Conservation (phyloP, 768 basidiomycete species). For the Cystofilobasidium bisporidii region DNA sequence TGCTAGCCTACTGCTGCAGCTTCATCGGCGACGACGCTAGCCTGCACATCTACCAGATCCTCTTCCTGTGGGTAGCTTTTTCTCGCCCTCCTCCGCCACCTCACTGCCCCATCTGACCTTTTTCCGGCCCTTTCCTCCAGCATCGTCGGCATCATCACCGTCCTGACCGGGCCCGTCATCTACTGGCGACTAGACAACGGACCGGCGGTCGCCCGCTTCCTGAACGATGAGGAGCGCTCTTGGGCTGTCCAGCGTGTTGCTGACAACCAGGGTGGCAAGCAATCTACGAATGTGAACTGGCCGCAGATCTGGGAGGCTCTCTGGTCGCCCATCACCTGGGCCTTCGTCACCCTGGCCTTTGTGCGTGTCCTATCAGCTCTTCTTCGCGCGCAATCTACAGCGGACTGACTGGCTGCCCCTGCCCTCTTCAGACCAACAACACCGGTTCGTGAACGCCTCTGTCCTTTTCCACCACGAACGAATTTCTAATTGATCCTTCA, state of each 20-base stretch:
- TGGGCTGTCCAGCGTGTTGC: constrained; percentile 33
- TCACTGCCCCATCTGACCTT: too few species aligned
- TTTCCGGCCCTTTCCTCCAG: too few species aligned
- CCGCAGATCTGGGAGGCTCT: constrained; percentile 27
- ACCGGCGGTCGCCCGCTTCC: constrained; percentile 31
- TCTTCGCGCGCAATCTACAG: too few species aligned
- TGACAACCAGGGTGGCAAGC: constrained; percentile 29
- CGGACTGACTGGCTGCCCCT: too few species aligned
- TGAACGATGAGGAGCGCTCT: constrained; percentile 31
- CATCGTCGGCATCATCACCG: constrained; percentile 45
- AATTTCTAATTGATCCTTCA: too few species aligned
- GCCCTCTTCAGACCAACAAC: too few species aligned
- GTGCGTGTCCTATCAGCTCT: too few species aligned
- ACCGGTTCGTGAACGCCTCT: too few species aligned
- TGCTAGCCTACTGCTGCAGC: constrained; percentile 44
- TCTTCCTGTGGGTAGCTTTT: too few species aligned
- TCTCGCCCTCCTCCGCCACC: too few species aligned
- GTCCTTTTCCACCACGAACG: too few species aligned
- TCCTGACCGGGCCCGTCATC: constrained; percentile 35
- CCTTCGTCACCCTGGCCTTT: constrained; percentile 27
- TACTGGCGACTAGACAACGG: constrained; percentile 30
- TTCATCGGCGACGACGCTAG: constrained; percentile 41
- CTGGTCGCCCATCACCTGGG: constrained; percentile 25
- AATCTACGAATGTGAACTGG: constrained; percentile 29
- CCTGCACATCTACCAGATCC: constrained; percentile 44